phyloP scores from a whole-genome alignment of 192 early-diverging fungal genomes.

The Mycoemilia scoparia region DNA sequence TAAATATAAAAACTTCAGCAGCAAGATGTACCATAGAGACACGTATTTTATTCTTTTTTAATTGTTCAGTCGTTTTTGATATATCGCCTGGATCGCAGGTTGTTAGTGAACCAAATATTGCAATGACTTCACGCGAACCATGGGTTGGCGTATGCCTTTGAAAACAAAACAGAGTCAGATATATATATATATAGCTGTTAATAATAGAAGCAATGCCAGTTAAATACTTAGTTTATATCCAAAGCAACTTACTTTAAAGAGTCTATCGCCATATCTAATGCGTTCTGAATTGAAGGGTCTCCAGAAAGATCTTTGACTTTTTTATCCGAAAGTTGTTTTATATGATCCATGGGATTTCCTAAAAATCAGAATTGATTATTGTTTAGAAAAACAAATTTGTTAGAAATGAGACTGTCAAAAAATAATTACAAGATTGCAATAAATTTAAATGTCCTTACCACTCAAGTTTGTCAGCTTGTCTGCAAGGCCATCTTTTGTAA shows the following conservation, averaged over 20 bases:
- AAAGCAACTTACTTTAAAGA: conserved; percentile 38
- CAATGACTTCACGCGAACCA: conserved; percentile 68
- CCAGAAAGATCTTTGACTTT: conserved; percentile 53
- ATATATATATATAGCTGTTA: conserved; percentile 2
- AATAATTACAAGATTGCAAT: too few relatives aligned
- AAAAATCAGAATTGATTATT: too few relatives aligned
- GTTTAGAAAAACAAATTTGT: conserved; percentile 5
- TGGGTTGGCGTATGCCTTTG: conserved; percentile 79
- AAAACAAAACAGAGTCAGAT: too few relatives aligned
- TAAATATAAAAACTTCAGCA: conserved; percentile 77
- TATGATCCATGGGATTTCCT: conserved; percentile 73
- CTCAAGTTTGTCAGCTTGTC: conserved; percentile 73
- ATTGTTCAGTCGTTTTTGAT: conserved; percentile 48
- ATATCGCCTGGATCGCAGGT: conserved; percentile 92
- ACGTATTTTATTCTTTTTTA: conserved; percentile 52
- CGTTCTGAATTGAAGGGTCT: conserved; percentile 85
- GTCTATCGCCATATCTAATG: conserved; percentile 63
- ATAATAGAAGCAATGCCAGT: neutral
- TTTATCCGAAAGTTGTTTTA: conserved; percentile 42
- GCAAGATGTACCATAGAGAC: conserved; percentile 77
- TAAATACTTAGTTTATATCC: neutral
- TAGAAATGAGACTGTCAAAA: neutral
- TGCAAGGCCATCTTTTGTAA: conserved; percentile 69
- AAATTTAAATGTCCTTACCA: too few relatives aligned
- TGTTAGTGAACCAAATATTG: conserved; percentile 75